These are phyloP conservation scores for Scedosporium apiospermum DNA, from an alignment of 2,329 filamentous ascomycete species.

Conservation along the genomic window DNA sequence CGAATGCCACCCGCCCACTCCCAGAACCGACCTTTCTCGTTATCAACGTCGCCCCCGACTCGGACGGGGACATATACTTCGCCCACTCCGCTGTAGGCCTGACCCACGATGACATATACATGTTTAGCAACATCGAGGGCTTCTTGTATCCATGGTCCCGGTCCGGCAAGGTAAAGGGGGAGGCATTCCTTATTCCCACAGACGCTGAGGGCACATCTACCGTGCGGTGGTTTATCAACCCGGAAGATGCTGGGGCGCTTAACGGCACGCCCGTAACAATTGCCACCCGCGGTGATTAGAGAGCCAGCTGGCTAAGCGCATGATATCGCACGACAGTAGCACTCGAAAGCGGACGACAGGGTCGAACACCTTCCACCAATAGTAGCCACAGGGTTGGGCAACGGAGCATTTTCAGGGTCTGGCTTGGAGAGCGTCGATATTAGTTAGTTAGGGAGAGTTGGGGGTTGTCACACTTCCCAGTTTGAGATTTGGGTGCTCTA, in stretches of 20 bases:
- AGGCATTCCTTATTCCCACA: not conserved
- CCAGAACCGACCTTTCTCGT: constrained; percentile 13
- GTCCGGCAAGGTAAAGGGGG: not conserved
- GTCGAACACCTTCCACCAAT: too few species aligned
- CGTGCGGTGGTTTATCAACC: not conserved
- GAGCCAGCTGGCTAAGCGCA: not conserved
- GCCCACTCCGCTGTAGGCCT: constrained; percentile 10
- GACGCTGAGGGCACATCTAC: not conserved
- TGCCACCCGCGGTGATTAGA: not conserved
- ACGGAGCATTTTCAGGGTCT: too few species aligned
- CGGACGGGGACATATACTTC: constrained; percentile 9
- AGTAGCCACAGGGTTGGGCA: too few species aligned
- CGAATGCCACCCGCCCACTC: not conserved
- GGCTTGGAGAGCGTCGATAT: not conserved
- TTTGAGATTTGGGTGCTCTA: not conserved
- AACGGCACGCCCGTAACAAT: not conserved
- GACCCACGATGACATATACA: constrained; percentile 6
- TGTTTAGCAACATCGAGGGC: constrained; percentile 7
- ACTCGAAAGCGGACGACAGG: not conserved
- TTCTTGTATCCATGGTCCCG: not conserved
- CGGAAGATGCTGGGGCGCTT: not conserved
- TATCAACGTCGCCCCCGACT: constrained; percentile 8
- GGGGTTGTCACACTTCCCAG: not conserved
- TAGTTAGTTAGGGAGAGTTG: not conserved
- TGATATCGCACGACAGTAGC: not conserved